Evolutionary conservation across 805 yeast species (phyloP).

Genomic region (Kuraishia cidri): DNA sequence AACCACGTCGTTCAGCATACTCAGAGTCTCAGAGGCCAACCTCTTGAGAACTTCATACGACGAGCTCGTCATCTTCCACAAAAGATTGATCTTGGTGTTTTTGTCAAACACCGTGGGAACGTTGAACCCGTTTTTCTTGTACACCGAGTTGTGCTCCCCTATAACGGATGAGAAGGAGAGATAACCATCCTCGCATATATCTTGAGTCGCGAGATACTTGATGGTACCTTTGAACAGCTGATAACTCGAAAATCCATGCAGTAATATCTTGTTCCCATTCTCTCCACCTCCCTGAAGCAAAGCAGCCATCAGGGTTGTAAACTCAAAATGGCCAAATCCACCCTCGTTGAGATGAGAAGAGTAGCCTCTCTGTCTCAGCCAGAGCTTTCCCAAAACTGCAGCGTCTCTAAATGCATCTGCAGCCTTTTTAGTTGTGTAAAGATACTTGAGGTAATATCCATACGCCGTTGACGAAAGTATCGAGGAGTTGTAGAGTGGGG

Average conservation of each 20-base stretch:
- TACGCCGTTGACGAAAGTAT: constrained; percentile 61
- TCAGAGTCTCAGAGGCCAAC: constrained; percentile 62
- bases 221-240: constrained; percentile 89
- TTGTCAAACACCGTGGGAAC: constrained; percentile 75
- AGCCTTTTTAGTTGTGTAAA: constrained; percentile 67
- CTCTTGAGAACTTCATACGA: constrained; percentile 54
- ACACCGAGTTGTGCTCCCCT: constrained; percentile 34
- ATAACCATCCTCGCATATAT: constrained; percentile 53
- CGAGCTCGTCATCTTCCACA: constrained; percentile 71
- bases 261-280: constrained; percentile 64
- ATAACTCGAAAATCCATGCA: constrained; percentile 86
- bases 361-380: constrained; percentile 87
- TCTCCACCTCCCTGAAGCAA: constrained; percentile 77
- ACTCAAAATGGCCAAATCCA: constrained; percentile 93
- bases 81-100: constrained; percentile 63
- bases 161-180: constrained; percentile 53
- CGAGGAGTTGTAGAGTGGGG: constrained; percentile 83
- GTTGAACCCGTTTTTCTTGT: constrained; percentile 51
- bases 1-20: constrained; percentile 66
- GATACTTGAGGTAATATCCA: constrained; percentile 62
- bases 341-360: constrained; percentile 48
- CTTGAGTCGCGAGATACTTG: constrained; percentile 74
- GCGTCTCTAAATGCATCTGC: constrained; percentile 86
- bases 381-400: constrained; percentile 73
- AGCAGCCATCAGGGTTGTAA: constrained; percentile 72